These are phyloP conservation scores for Tuber calosporum DNA, from an alignment of 495 filamentous ascomycete genomes.

Conservation along the genomic window DNA sequence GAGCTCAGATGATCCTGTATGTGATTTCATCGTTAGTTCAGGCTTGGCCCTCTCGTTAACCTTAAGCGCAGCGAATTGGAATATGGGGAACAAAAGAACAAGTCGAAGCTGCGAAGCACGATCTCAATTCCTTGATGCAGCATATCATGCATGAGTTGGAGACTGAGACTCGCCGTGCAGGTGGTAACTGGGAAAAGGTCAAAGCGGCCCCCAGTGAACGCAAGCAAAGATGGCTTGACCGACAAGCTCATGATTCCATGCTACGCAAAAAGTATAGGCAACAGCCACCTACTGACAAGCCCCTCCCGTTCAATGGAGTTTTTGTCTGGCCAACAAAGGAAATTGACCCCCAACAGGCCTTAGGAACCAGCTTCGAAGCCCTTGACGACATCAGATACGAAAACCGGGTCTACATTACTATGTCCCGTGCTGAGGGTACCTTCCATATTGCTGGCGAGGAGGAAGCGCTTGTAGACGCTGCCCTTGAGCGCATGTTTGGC, in stretches of 20 bases:
- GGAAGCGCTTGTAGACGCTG: constrained; percentile 18
- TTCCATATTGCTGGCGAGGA: constrained; percentile 35
- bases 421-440: constrained; percentile 10
- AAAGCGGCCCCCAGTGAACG: constrained; percentile 28
- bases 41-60: constrained; percentile 1
- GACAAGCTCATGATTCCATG: not conserved
- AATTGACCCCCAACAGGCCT: constrained; percentile 21
- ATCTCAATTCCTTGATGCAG: constrained; percentile 29
- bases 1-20: constrained; percentile 21
- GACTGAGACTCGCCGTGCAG: constrained; percentile 10
- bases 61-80: constrained; percentile 13
- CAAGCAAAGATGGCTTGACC: constrained; percentile 28
- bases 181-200: constrained; percentile 25
- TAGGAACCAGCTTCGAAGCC: constrained; percentile 29
- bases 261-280: constrained; percentile 25
- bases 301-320: constrained; percentile 25
- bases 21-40: not conserved
- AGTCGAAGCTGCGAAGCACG: constrained; percentile 25
- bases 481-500: constrained; percentile 32
- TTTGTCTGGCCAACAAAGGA: constrained; percentile 37
- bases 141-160: constrained; percentile 28
- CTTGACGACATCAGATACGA: constrained; percentile 40
- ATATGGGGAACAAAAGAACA: constrained; percentile 38
- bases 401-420: constrained; percentile 34
- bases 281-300: constrained; percentile 14